Conservation (phyloP, 441 rosid genomes). For the Aquilaria agallochum region DNA sequence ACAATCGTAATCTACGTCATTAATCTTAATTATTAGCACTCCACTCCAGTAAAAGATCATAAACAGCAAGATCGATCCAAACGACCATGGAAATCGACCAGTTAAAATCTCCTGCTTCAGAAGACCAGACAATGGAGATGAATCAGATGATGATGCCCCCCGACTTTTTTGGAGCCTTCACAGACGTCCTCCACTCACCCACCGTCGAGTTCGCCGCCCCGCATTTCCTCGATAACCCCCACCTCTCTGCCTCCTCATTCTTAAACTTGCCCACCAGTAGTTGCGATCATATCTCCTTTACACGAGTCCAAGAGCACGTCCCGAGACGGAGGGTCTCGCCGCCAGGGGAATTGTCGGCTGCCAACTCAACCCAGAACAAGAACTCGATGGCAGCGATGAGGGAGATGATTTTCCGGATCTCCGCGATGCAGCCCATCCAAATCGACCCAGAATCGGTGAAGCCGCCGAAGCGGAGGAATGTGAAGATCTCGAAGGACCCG, state of each 20-base stretch:
- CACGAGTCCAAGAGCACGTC: not conserved
- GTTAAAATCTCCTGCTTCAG: constrained; percentile 26
- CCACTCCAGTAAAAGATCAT: not conserved
- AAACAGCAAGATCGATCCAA: no score
- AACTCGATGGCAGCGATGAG: constrained; percentile 62
- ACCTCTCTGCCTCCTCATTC: constrained; percentile 6
- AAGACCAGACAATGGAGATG: constrained; percentile 34
- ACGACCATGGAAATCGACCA: constrained; percentile 41
- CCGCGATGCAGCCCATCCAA: constrained; percentile 70
- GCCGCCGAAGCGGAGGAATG: constrained; percentile 59
- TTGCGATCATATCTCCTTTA: constrained; percentile 4
- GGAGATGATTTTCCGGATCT: constrained; percentile 64
- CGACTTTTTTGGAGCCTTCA: constrained; percentile 21
- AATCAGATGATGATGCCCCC: constrained; percentile 39
- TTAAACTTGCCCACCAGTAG: constrained; percentile 11
- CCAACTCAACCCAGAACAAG: constrained; percentile 26
- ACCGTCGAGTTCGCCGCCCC: constrained; percentile 20
- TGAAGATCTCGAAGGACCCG: constrained; percentile 68
- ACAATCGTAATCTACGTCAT: constrained; percentile 10
- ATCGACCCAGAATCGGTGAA: constrained; percentile 66
- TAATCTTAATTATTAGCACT: constrained; percentile 1
- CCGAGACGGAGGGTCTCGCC: constrained; percentile 20
- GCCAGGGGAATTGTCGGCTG: constrained; percentile 14
- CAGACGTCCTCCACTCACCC: constrained; percentile 16
- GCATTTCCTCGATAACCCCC: constrained; percentile 19